Evolutionary conservation across 2,329 filamentous ascomycete genomes (phyloP), one percentile per base, ranked within the genome.

Genomic region (Akanthomyces lecanii): DNA sequence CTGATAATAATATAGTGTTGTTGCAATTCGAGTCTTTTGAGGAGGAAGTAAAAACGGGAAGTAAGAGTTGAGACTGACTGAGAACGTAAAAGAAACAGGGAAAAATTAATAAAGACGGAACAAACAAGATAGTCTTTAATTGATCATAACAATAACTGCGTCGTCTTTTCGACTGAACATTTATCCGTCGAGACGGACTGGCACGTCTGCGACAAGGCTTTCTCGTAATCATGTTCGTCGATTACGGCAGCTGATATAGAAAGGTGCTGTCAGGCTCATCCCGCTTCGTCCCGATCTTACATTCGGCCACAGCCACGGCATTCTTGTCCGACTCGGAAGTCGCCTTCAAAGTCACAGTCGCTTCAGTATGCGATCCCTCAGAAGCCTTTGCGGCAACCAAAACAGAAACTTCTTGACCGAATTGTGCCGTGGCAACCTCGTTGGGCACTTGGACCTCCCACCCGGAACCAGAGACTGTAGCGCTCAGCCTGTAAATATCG

Each of bases 401-500:
- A 4, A 77, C 77, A 4, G 64, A 71, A 1, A 74, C 74, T 10
- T 67, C 69, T 54, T 74, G 69, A 0, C 79, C 81, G 44, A 77
- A 79, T 57, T 74, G 71, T 0, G 77, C 79, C 1, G 74, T 69
- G 8, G 78, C 75, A 40, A 80, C 64, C 4, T 71, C 73, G 56
- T 78, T 79, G 12, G 74, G 72, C 18, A 83, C 61, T 61, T 74
- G 78, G 1, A 79, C 76, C 10, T 69, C 71, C 81, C 81, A 83
- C 0, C 81, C 81, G 2, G 74, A 69, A 14, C 76, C 77, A 6
- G 78, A 73, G 4, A 82, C 74, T 54, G 72, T 66, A 0, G 78
- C 79, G 21, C 70, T 73, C n/a, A 83, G 69, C 12, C 80, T 73
- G 69, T 79, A 83, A 33, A 83, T 76, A 52, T 83, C 81, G 1